A percentile compares a stretch with the other conserved stretches of the same genome.
phyloP scores from a whole-genome alignment of 2,329 filamentous ascomycete species.

The Cladophialophora carrionii region DNA sequence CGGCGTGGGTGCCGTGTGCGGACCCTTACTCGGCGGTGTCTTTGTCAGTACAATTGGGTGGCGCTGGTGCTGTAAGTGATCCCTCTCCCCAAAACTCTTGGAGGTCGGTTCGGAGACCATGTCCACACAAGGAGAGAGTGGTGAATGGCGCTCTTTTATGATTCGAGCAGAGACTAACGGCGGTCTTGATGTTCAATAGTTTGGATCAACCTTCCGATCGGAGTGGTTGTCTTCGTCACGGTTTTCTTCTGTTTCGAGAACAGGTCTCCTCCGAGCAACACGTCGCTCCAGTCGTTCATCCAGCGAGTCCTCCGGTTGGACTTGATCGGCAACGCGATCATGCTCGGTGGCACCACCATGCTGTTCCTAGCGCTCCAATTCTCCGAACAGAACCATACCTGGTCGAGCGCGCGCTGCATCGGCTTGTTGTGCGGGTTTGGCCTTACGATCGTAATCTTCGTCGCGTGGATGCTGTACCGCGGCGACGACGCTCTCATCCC shows the following conservation, averaged over 20 bases:
- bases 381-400: slow-evolving; percentile 33
- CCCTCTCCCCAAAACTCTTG: not conserved
- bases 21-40: slow-evolving; percentile 45
- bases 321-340: slow-evolving; percentile 62
- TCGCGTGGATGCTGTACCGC: slow-evolving; percentile 39
- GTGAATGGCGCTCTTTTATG: too few species aligned
- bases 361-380: slow-evolving; percentile 35
- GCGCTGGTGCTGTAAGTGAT: slow-evolving; percentile 38
- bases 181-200: slow-evolving; percentile 20
- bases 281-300: slow-evolving; percentile 13
- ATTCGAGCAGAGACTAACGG: too few species aligned
- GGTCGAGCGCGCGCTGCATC: slow-evolving; percentile 44
- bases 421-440: slow-evolving; percentile 44
- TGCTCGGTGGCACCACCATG: slow-evolving; percentile 46
- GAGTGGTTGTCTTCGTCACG: slow-evolving; percentile 44
- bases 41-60: slow-evolving; percentile 41
- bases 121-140: too few species aligned
- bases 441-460: slow-evolving; percentile 41
- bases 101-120: too few species aligned
- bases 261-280: not conserved
- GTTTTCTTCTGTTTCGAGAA: slow-evolving; percentile 29
- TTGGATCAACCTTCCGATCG: slow-evolving; percentile 46
- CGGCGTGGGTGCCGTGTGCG: slow-evolving; percentile 41
- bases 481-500: slow-evolving; percentile 39
- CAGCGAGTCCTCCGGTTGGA: slow-evolving; percentile 49